phyloP scores from a whole-genome alignment of 192 early-diverging fungal genomes.

The Mortierella hygrophila region DNA sequence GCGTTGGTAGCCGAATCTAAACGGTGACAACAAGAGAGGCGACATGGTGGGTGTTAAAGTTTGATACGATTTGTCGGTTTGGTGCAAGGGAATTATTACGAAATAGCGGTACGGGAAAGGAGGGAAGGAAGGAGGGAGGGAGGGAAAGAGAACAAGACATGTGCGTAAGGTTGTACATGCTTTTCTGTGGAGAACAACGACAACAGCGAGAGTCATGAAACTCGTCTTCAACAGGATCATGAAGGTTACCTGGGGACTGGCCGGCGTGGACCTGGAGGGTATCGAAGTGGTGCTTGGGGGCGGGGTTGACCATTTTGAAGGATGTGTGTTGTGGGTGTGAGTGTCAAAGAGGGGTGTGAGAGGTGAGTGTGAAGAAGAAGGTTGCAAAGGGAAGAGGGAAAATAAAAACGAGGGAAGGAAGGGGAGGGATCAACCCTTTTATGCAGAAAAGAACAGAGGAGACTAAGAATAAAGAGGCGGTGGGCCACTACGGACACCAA shows the following conservation, averaged over 20 bases:
- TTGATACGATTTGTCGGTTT: neutral
- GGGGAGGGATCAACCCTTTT: neutral
- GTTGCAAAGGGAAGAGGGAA: neutral
- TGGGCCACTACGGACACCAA: neutral
- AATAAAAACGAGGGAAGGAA: slow-evolving; percentile 9
- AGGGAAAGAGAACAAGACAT: neutral
- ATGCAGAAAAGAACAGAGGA: slow-evolving; percentile 4
- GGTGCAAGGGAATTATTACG: neutral
- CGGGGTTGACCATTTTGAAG: slow-evolving; percentile 17
- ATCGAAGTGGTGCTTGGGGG: slow-evolving; percentile 74
- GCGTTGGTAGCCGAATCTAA: slow-evolving; percentile 74
- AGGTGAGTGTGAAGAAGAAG: neutral
- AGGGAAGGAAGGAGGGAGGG: too few relatives aligned
- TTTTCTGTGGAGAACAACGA: neutral
- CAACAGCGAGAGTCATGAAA: neutral
- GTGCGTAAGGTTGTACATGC: neutral
- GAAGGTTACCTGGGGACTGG: slow-evolving; percentile 58
- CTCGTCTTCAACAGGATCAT: neutral
- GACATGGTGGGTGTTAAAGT: neutral
- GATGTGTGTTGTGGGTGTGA: neutral
- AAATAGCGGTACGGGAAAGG: neutral
- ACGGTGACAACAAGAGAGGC: neutral
- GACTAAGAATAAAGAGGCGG: neutral
- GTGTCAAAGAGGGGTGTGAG: neutral
- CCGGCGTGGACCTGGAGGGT: slow-evolving; percentile 95